Conservation (phyloP, 148 eudicot genomes). For the Camellia lanceoleosa region DNA sequence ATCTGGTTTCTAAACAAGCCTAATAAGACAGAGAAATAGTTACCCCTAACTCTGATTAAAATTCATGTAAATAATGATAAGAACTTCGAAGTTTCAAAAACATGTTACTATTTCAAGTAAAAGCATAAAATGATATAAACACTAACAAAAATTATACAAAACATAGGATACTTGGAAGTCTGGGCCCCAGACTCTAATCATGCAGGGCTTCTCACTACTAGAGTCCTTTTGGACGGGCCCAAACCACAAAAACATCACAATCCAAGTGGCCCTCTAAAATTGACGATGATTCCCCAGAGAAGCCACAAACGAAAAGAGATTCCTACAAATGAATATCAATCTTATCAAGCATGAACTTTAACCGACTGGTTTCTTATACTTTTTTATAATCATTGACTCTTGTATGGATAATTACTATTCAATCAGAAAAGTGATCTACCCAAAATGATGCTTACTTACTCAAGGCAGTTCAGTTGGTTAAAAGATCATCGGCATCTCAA, state of each 20-base stretch:
- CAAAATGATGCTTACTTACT: background rate
- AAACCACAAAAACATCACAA: background rate
- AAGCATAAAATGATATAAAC: background rate
- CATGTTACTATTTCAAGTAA: background rate
- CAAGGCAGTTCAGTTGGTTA: background rate
- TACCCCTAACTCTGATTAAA: background rate
- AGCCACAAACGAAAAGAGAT: background rate
- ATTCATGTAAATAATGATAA: background rate
- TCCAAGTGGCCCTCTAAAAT: constrained; percentile 9
- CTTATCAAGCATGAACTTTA: background rate
- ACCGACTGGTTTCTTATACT: background rate
- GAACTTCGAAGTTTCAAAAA: background rate
- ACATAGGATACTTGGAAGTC: background rate
- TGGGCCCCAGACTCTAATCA: background rate
- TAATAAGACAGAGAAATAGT: background rate
- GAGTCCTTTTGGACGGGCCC: background rate
- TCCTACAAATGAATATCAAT: background rate
- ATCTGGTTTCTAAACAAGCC: background rate
- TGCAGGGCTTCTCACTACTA: background rate
- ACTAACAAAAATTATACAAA: background rate
- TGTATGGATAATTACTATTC: background rate
- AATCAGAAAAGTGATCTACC: background rate
- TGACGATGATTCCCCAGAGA: background rate
- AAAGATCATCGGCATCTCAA: background rate
- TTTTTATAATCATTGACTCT: background rate